Conservation (phyloP, 306 rosid genomes). For the Cyclanthera cordifolia region DNA sequence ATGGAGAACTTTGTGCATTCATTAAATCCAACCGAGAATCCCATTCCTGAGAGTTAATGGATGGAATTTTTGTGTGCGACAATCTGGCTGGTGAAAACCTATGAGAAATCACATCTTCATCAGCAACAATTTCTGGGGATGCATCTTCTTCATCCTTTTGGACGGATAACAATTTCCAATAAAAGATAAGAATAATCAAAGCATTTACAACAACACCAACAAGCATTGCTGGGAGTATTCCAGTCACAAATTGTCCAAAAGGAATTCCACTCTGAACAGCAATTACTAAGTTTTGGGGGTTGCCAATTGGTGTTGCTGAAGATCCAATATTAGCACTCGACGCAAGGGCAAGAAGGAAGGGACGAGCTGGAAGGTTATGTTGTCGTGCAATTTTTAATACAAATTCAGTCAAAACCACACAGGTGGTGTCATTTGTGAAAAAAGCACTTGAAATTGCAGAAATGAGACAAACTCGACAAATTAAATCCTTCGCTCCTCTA, state of each 20-base stretch:
- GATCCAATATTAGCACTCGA: conserved; percentile 88
- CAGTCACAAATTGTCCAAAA: conserved; percentile 48
- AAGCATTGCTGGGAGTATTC: conserved; percentile 69
- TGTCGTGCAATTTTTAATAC: conserved; percentile 71
- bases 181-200: conserved; percentile 35
- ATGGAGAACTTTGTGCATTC: conserved; percentile 27
- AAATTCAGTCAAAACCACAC: conserved; percentile 82
- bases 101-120: conserved; percentile 58
- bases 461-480: conserved; percentile 61
- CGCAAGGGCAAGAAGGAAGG: conserved; percentile 85
- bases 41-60: conserved; percentile 42
- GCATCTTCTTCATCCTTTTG: conserved; percentile 56
- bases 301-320: conserved; percentile 86
- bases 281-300: conserved; percentile 79
- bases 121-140: conserved; percentile 28
- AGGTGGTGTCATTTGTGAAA: conserved; percentile 80
- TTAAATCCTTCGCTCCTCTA: conserved; percentile 68
- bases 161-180: conserved; percentile 50
- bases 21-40: conserved; percentile 22
- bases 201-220: conserved; percentile 59
- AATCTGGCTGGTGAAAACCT: conserved; percentile 73
- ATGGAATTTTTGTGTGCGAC: conserved; percentile 54
- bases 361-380: conserved; percentile 80
- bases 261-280: conserved; percentile 65
- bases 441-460: conserved; percentile 78